Evolutionary conservation across 306 rosid genomes (phyloP).

Genomic region (Lathyrus sativus): DNA sequence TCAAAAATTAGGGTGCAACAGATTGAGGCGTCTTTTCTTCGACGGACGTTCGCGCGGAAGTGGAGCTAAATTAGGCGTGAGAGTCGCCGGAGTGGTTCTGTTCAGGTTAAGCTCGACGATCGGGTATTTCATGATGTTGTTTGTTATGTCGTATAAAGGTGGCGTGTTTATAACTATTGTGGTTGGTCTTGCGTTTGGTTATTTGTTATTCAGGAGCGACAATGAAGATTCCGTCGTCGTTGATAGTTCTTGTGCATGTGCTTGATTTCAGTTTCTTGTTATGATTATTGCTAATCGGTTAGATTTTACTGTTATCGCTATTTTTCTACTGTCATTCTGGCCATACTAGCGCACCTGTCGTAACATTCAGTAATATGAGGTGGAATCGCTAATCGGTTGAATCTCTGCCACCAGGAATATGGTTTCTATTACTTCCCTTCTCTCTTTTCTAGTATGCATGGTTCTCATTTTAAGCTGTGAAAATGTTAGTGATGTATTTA

Average conservation of each 20-base stretch:
- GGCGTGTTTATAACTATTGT: slow-evolving; percentile 80
- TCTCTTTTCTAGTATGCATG: no score
- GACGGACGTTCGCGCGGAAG: slow-evolving; percentile 29
- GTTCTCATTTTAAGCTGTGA: no score
- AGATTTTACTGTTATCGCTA: no score
- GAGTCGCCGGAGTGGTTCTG: slow-evolving; percentile 61
- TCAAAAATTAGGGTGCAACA: no score
- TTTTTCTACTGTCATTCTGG: no score
- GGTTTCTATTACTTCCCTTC: no score
- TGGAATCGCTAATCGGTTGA: no score
- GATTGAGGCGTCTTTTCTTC: slow-evolving; percentile 60
- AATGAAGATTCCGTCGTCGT: slow-evolving; percentile 53
- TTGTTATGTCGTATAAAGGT: slow-evolving; percentile 88
- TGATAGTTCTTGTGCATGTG: slow-evolving; percentile 85
- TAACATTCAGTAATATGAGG: no score
- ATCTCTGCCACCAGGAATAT: no score
- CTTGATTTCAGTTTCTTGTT: no score
- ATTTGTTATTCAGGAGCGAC: slow-evolving; percentile 60
- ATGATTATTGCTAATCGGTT: no score
- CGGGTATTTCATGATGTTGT: slow-evolving; percentile 79
- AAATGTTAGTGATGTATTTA: slow-evolving; percentile 2
- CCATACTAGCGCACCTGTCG: no score
- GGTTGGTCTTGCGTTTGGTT: slow-evolving; percentile 75
- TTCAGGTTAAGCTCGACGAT: slow-evolving; percentile 72
- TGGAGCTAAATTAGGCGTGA: slow-evolving; percentile 33